Evolutionary conservation across 2,329 filamentous ascomycete genomes (phyloP), one percentile per base, ranked within the genome.

Genomic region (Pyrenophora teres): DNA sequence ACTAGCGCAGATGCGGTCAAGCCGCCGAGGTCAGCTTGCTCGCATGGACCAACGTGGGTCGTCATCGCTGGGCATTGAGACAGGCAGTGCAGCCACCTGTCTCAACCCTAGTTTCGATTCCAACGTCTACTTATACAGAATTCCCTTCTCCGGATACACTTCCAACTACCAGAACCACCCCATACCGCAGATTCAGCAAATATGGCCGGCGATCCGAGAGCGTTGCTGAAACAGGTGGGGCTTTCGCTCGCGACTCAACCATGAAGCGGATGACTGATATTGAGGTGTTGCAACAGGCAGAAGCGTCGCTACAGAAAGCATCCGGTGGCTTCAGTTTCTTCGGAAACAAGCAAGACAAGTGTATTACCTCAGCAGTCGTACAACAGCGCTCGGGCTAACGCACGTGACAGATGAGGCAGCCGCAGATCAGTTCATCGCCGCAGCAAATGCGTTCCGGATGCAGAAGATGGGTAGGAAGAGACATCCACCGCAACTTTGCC

Each of bases 371-470:
- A 40, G 50, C 9, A 15, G 43, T 15, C 8, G 7, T 18, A 40
- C 18, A 12, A 8, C 19, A 21, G 44, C 23, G 6, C 36, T 21
- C 36, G 6, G 31, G 23, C 58, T 67, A 50, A 73, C 54, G 47
- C 56, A 56, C 52, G 54, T 61, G 59, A 62, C 50, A 74, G 71
- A 90, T 70, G 89, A 95, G 77, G 86, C 87, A 77, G 93, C 93
- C 12, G 90, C 89, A 58, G 92, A 97, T 63, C 80, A 94, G 59
- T 97, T 92, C 71, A 86, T 84, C 54, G 87, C 96, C 74, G 93
- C 93, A 35, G 94, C 87, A 56, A 96, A 97, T 78, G 90, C 90
- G 52, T 97, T 96, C 75, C 85, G 90, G 70, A 86, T 95, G 80
- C 87, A 94, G 76, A 90, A 90, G 73, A 84, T 88, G 78, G 88